Conservation (phyloP, 345 rosid species). For the Pugionium dolabratum region DNA sequence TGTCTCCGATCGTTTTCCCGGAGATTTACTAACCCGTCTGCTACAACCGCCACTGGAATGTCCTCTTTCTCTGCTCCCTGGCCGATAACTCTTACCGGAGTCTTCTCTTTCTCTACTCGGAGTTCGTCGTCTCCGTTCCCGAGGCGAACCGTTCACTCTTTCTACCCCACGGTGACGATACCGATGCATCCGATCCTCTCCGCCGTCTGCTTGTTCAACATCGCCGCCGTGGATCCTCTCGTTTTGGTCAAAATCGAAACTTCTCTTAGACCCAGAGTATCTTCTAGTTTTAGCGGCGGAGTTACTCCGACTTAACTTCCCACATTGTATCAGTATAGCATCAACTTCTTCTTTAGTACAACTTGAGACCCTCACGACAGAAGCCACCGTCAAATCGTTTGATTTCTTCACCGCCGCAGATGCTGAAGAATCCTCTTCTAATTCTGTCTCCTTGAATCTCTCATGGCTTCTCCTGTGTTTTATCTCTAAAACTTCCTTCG, state of each 20-base stretch:
- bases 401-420: conserved; percentile 25
- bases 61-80: conserved; percentile 62
- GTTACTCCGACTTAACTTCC: conserved; percentile 77
- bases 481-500: conserved; percentile 56
- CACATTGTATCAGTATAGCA: conserved; percentile 90
- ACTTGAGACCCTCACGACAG: conserved; percentile 22
- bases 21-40: conserved; percentile 77
- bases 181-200: conserved; percentile 43
- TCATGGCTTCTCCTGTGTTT: conserved; percentile 85
- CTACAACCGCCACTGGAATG: conserved; percentile 34
- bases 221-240: conserved; percentile 21
- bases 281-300: conserved; percentile 55
- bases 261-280: conserved; percentile 80
- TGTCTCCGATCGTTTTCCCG: conserved; percentile 64
- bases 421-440: conserved; percentile 27
- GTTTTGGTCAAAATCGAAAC: conserved; percentile 71
- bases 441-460: conserved; percentile 37
- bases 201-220: conserved; percentile 27
- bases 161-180: conserved; percentile 54
- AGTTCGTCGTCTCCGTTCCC: conserved; percentile 78
- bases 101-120: conserved; percentile 88
- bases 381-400: conserved; percentile 19
- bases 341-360: conserved; percentile 65
- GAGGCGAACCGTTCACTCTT: conserved; percentile 33
- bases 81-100: conserved; percentile 35